Evolutionary conservation across 371 early-diverging fungal species (phyloP), one percentile per base, ranked within the genome.

Genomic region (Syncephalis fuscata): DNA sequence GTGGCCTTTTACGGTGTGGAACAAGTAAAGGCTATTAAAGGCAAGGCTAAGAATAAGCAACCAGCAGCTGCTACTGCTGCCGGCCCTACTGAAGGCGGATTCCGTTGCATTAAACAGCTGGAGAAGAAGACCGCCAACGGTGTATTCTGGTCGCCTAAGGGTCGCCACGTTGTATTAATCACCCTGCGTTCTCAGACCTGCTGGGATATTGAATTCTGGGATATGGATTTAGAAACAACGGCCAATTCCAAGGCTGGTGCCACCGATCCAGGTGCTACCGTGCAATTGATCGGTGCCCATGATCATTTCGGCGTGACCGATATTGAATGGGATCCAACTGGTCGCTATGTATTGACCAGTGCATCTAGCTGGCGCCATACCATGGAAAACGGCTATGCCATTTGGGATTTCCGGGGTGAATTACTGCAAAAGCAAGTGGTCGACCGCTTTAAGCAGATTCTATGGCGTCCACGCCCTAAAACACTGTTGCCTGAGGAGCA

Each of bases 251-350:
- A 78, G 48, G 51, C 61, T 26, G 68, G 63, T 49, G 57, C 66
- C 9, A 58, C 58, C 50, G 68, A 68, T 46, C 62, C 69, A 1
- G 65, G 62, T 50, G 70, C 67, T 2, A 68, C 66, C 45, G 54
- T 82, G 46, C 70, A 75, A 46, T 56, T 82, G 50, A 58, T 92
- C 58, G 67, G 70, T 40, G 64, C 79, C 7, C 72, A 70, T 43
- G 95, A 92, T 62, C 95, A 96, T 64, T 94, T 88, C 63, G 85
- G 83, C 62, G 80, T 85, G 45, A 89, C 92, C 21, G 92, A 94
- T 58, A 74, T 92, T 46, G 92, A 90, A 60, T 97, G 96, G 96
- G 96, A 97, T 61, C 96, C 98, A 16, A n/a, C 91, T 10, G 98
- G 98, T 55, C 83, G 98, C 48, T 97, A 80, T 57, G 82, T 95